These are phyloP conservation scores for Plasmodium berghei DNA, from an alignment of 169 alveolate species.

Conservation along the genomic window DNA sequence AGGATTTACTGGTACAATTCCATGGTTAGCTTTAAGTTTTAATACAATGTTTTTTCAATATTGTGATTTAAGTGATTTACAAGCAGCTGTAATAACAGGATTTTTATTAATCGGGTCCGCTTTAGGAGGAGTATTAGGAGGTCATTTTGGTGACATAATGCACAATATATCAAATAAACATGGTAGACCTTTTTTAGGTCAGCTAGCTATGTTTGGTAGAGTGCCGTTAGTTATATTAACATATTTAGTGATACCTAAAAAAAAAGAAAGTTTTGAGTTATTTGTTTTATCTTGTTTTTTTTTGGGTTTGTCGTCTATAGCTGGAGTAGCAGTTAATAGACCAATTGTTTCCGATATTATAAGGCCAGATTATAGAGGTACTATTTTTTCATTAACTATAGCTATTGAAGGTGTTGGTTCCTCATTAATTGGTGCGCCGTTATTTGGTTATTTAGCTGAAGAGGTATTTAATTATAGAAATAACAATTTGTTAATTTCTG, in stretches of 20 bases:
- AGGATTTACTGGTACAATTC: constrained; percentile 91
- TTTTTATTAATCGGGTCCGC: constrained; percentile 89
- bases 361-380: constrained; percentile 91
- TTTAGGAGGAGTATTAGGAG: constrained; percentile 93
- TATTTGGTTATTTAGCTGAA: constrained; percentile 91
- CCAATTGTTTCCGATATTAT: constrained; percentile 92
- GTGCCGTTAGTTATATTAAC: constrained; percentile 55
- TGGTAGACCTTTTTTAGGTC: constrained; percentile 91
- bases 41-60: constrained; percentile 92
- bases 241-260: constrained; percentile 40
- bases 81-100: constrained; percentile 90
- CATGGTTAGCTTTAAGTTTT: constrained; percentile 92
- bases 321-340: constrained; percentile 92
- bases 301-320: constrained; percentile 91
- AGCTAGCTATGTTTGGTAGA: constrained; percentile 76
- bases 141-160: constrained; percentile 88
- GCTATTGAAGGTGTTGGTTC: constrained; percentile 92
- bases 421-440: constrained; percentile 91
- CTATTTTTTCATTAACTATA: constrained; percentile 87
- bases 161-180: constrained; percentile 85
- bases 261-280: constrained; percentile 53
- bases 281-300: constrained; percentile 78
- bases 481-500: constrained; percentile 82
- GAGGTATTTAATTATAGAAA: constrained; percentile 88
- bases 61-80: constrained; percentile 88